These are phyloP conservation scores for Mortierella polycephala DNA, from an alignment of 371 early-diverging fungal genomes.

Conservation along the genomic window DNA sequence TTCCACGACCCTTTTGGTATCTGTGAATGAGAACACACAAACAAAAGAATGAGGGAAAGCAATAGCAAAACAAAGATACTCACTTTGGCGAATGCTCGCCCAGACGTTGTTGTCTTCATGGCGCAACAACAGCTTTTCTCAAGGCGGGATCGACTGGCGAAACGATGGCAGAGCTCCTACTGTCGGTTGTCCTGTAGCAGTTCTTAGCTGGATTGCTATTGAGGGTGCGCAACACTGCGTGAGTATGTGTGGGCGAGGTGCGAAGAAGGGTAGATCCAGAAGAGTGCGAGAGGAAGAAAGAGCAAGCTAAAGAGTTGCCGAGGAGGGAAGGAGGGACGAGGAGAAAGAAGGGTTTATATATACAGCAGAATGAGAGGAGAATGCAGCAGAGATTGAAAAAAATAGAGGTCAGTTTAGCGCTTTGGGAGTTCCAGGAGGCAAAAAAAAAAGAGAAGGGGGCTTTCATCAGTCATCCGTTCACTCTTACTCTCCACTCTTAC, in stretches of 20 bases:
- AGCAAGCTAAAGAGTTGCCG: background rate
- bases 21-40: background rate
- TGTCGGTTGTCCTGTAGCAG: background rate
- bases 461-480: no score
- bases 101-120: conserved; percentile 58
- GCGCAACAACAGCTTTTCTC: background rate
- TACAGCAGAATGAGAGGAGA: no score
- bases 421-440: no score
- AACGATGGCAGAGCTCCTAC: background rate
- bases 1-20: background rate
- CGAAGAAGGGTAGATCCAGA: background rate
- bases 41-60: background rate
- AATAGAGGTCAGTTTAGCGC: no score
- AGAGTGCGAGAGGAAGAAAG: background rate
- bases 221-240: no score
- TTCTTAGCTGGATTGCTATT: no score
- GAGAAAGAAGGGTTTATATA: background rate
- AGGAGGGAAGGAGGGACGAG: background rate
- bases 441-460: no score
- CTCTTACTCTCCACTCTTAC: no score
- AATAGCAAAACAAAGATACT: conserved; percentile 1
- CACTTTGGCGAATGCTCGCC: conserved; percentile 58
- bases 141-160: background rate
- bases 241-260: background rate
- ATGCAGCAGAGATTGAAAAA: no score